These are phyloP conservation scores for Alternaria metachromatica DNA, from an alignment of 2,329 filamentous ascomycete genomes.

Conservation along the genomic window DNA sequence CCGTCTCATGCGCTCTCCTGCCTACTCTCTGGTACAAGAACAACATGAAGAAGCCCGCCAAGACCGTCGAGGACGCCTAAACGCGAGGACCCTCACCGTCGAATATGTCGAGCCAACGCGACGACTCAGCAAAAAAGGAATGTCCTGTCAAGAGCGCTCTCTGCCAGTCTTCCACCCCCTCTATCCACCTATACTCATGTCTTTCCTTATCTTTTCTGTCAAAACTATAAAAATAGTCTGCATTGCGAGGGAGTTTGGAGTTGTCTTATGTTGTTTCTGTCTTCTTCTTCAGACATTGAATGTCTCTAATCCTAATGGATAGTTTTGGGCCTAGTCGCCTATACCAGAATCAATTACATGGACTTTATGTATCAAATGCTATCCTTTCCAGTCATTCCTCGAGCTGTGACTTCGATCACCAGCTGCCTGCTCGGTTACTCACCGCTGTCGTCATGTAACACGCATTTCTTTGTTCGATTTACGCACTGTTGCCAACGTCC, in stretches of 20 bases:
- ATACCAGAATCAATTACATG: not conserved
- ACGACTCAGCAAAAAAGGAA: slow-evolving; percentile 18
- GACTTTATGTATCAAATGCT: no score
- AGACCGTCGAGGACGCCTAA: slow-evolving; percentile 43
- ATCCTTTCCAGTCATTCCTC: not conserved
- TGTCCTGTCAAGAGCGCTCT: slow-evolving; percentile 25
- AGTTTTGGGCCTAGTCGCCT: slow-evolving; percentile 8
- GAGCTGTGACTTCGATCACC: not conserved
- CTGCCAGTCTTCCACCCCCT: slow-evolving; percentile 13
- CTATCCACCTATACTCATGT: not conserved
- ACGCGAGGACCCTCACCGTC: not conserved
- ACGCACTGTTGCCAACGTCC: not conserved
- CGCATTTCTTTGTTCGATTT: not conserved
- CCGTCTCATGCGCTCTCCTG: slow-evolving; percentile 53
- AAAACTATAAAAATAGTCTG: slow-evolving; percentile 20
- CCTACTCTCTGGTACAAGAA: slow-evolving; percentile 59
- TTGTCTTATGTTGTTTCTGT: slow-evolving; percentile 16
- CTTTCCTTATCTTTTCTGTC: slow-evolving; percentile 2
- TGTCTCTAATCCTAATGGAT: slow-evolving; percentile 42
- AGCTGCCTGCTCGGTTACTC: not conserved
- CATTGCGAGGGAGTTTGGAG: slow-evolving; percentile 32
- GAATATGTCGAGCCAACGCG: not conserved
- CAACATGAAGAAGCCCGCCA: slow-evolving; percentile 50
- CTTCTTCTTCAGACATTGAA: slow-evolving; percentile 37
- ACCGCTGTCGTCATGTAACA: not conserved